Base-by-base conservation (phyloP, 1,139 yeast species). In the Protomyces gravidus region DNA sequence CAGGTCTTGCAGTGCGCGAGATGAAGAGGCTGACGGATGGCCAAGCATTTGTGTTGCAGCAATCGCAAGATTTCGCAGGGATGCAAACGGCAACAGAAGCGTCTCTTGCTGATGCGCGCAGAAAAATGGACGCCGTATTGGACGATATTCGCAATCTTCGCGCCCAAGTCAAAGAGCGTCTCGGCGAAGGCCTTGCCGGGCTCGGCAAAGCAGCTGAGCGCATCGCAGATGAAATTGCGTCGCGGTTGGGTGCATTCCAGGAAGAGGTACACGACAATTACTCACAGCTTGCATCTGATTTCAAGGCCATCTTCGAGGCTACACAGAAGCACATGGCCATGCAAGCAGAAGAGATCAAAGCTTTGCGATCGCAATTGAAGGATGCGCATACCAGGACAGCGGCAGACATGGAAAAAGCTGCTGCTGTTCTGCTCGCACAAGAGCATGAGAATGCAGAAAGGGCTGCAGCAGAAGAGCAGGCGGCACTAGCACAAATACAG, bases 261-360 rank as follows among this genome's bases (percentile, higher is more conserved):
- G 48, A 45, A 27, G 64, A 63, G 61, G 64, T 66, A 11, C 59
- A 65, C 30, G 61, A 64, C 23, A 57, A 67, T 27, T 66, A 64
- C 57, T 65, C 65, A 26, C 63, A 63, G 27, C 63, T 66, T 33
- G 69, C 68, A 3, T 62, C 64, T 5, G 67, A 67, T 27, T 59
- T 66, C 57, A 65, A 65, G 50, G 55, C 62, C 9, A 40, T 67
- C 26, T 65, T 66, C 58, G 67, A 59, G n/a, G 64, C 62, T 4
- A 53, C 65, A 21, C 65, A 66, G 30, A 56, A 55, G 23, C 67
- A 65, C 39, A 48, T 66, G 53, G 49, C 57, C 11, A 30, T 57
- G 9, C 68, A 67, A 47, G 49, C 61, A 7, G 52, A 53, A 23
- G 66, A 64, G 33, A 63, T 66, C 23, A 65, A 61, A 33, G 47